Conservation (phyloP, 1,139 yeast genomes). For the Scheffersomyces insectosa region DNA sequence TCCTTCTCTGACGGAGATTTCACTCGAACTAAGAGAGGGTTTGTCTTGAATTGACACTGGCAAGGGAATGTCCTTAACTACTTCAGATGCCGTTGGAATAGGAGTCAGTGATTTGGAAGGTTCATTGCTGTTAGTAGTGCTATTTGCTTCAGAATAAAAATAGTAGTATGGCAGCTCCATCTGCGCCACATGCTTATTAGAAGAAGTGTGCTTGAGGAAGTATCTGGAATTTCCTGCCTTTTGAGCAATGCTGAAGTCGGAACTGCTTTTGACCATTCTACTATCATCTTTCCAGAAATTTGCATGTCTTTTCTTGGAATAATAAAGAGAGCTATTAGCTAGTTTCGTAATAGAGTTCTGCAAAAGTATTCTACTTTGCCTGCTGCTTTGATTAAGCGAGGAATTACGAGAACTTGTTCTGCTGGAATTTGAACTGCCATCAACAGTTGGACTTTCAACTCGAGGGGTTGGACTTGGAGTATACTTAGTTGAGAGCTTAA, state of each 20-base stretch:
- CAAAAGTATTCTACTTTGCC: too few relatives aligned
- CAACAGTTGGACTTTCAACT: too few relatives aligned
- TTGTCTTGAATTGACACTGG: background rate
- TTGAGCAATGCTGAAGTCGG: slow-evolving; percentile 11
- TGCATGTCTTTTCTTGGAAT: slow-evolving; percentile 11
- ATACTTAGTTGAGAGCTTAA: too few relatives aligned
- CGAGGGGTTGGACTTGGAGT: too few relatives aligned
- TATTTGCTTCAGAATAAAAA: slow-evolving; percentile 2
- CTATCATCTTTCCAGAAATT: slow-evolving; percentile 14
- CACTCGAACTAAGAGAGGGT: background rate
- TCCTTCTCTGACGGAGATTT: background rate
- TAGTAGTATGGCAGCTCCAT: slow-evolving; percentile 17
- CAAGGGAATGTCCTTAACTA: background rate
- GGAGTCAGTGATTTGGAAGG: background rate
- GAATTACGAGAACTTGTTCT: too few relatives aligned
- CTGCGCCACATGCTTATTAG: slow-evolving; percentile 7
- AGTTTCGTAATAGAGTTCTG: too few relatives aligned
- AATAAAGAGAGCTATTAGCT: background rate
- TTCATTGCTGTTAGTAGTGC: background rate
- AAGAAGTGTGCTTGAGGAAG: slow-evolving; percentile 8
- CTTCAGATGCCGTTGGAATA: background rate
- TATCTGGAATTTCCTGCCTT: slow-evolving; percentile 14
- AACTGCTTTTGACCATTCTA: slow-evolving; percentile 6
- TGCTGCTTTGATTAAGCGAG: too few relatives aligned
- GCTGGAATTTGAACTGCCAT: too few relatives aligned